Conservation (phyloP, 805 yeast genomes). For the Lipomyces yamadae region DNA sequence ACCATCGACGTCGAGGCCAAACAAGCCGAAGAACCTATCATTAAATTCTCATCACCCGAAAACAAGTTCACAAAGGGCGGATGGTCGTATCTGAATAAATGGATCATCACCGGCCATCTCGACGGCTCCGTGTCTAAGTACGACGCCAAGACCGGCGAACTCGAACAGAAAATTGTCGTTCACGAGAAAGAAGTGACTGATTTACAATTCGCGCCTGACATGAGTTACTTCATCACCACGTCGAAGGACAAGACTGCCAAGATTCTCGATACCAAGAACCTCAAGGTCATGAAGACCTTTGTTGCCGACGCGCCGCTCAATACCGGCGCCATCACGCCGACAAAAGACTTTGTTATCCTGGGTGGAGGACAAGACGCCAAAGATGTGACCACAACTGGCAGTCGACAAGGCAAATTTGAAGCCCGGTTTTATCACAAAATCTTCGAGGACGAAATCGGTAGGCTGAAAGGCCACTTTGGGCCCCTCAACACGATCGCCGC, state of each 20-base stretch:
- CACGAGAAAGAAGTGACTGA: slow-evolving; percentile 83
- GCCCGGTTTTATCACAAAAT: slow-evolving; percentile 95
- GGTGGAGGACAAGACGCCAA: slow-evolving; percentile 99
- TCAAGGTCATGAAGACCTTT: slow-evolving; percentile 73
- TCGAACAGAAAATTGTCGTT: slow-evolving; percentile 59
- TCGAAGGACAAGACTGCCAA: slow-evolving; percentile 89
- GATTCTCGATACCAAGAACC: slow-evolving; percentile 75
- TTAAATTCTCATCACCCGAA: slow-evolving; percentile 43
- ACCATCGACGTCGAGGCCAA: slow-evolving; percentile 52
- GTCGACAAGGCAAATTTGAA: slow-evolving; percentile 94
- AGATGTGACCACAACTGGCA: slow-evolving; percentile 96
- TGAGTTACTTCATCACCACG: slow-evolving; percentile 86
- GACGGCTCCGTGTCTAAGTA: slow-evolving; percentile 85
- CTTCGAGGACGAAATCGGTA: slow-evolving; percentile 93
- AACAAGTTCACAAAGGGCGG: slow-evolving; percentile 80
- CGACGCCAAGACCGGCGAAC: slow-evolving; percentile 75
- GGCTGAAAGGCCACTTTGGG: slow-evolving; percentile 98
- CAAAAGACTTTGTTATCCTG: slow-evolving; percentile 85
- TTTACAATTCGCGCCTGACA: slow-evolving; percentile 85
- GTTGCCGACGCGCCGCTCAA: slow-evolving; percentile 92
- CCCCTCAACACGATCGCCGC: slow-evolving; percentile 93
- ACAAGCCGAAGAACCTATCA: slow-evolving; percentile 37
- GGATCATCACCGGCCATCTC: slow-evolving; percentile 83
- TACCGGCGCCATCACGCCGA: slow-evolving; percentile 91
- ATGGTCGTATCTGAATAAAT: slow-evolving; percentile 67